A percentile compares a stretch with the other conserved stretches of the same genome.
These are phyloP conservation scores for Rhododendron mucronatum DNA, from an alignment of 148 eudicot genomes.

Conservation along the genomic window DNA sequence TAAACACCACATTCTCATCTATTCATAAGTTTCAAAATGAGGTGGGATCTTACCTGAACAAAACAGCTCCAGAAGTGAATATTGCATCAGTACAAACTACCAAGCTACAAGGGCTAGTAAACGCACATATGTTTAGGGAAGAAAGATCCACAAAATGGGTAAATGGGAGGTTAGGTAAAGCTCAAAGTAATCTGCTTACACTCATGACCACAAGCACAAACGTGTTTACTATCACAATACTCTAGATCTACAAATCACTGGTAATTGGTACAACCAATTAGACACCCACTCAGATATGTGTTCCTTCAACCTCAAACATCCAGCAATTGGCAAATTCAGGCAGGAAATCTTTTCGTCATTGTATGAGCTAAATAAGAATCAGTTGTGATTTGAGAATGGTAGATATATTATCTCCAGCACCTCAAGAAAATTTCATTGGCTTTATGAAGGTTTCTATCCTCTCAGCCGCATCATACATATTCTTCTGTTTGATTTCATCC, in stretches of 20 bases:
- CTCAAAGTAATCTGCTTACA: not conserved
- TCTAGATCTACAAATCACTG: not conserved
- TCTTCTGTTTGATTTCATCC: conserved; percentile 45
- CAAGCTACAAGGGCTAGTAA: not conserved
- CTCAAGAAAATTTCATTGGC: conserved; percentile 39
- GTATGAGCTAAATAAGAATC: not conserved
- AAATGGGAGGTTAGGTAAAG: not conserved
- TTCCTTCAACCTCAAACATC: not conserved
- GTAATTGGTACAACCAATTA: not conserved
- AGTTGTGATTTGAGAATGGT: not conserved
- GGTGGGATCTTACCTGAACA: not conserved
- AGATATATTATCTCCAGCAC: not conserved
- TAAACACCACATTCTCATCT: not conserved
- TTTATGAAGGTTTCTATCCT: conserved; percentile 50
- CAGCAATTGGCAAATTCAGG: not conserved
- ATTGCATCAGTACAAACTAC: not conserved
- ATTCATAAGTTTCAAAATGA: not conserved
- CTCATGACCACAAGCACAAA: not conserved
- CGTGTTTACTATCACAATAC: not conserved
- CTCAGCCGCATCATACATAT: conserved; percentile 59
- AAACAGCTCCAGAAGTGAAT: not conserved
- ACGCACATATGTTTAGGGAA: not conserved
- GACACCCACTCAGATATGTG: not conserved
- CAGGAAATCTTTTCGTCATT: not conserved
- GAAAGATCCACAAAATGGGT: not conserved